Percentiles rank a stretch among this genome's conserved stretches.
phyloP scores from a whole-genome alignment of 2,329 filamentous ascomycete genomes.

The Colletotrichum salicis region DNA sequence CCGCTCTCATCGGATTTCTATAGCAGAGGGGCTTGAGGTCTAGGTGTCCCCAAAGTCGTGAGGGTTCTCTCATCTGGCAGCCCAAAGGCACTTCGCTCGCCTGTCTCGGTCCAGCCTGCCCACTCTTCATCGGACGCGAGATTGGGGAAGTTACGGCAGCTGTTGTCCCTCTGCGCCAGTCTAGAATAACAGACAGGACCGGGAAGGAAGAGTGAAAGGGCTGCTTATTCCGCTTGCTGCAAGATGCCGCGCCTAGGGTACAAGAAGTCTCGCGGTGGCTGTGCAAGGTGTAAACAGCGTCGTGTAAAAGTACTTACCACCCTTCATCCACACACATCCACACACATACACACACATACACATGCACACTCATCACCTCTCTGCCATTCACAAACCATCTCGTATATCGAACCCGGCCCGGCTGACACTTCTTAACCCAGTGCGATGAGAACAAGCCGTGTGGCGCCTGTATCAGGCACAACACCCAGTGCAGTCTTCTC shows the following conservation, averaged over 20 bases:
- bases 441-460: constrained; percentile 53
- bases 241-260: constrained; percentile 46
- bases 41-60: background rate
- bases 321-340: background rate
- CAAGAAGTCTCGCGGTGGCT: constrained; percentile 49
- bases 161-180: background rate
- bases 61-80: background rate
- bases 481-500: constrained; percentile 46
- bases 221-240: background rate
- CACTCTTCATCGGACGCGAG: background rate
- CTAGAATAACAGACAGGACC: background rate
- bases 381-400: background rate
- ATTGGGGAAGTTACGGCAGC: background rate
- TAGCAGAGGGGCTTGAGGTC: constrained; percentile 2
- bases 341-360: background rate
- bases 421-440: constrained; percentile 38
- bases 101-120: background rate
- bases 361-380: background rate
- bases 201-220: background rate
- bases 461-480: constrained; percentile 48
- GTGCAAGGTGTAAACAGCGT: constrained; percentile 48
- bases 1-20: background rate
- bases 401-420: background rate
- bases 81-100: background rate
- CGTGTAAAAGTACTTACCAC: constrained; percentile 46